Base-by-base conservation (phyloP, 139 green algal species). In the Tetraselmis chui region DNA sequence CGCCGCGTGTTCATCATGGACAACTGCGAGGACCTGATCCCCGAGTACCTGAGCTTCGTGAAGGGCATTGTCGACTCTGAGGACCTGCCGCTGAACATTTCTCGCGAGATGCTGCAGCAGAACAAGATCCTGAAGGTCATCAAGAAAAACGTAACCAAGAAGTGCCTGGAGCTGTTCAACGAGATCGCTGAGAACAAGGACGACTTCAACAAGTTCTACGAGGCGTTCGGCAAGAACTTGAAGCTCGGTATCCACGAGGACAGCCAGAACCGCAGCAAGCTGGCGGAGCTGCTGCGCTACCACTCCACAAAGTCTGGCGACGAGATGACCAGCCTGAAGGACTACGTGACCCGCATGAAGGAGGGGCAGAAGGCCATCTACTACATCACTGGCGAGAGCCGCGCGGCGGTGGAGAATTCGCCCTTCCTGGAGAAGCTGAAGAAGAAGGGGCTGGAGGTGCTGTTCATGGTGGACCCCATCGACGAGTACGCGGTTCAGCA, bases 121-220 rank as follows among this genome's bases (percentile, higher is more conserved):
- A 99, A 99, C 94, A 99, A 99, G 93, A 99, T 99, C 83, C 92
- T 99, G 27, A 99, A 99, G 94, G 92, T 99, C 77, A 99, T 99
- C 90, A 92, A 92, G 82, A 99, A 99, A 95, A 99, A 99, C 92
- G 95, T 99, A 30, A 94, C 99, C 59, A 99, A 99, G 93, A 99
- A 99, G 96, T 97, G 93, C 91, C 83, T 98, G 29, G 95, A 98
- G 87, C 92, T 98, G 92, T 97, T 98, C 88, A 89, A 86, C 28
- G 96, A 99, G 90, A 93, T 99, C 29, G 92, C 95, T 0, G 97
- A 99, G 94, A 99, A 99, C 95, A 99, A 99, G 95, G 97, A 99
- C 79, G 97, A 99, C 90, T 99, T 98, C 90, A 87, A 82, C 87
- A 99, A 99, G 91, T 99, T 99, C 88, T 99, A 99, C 79, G 97